Conservation (phyloP, 2,329 filamentous ascomycete genomes). For the Diaporthe humulicola region DNA sequence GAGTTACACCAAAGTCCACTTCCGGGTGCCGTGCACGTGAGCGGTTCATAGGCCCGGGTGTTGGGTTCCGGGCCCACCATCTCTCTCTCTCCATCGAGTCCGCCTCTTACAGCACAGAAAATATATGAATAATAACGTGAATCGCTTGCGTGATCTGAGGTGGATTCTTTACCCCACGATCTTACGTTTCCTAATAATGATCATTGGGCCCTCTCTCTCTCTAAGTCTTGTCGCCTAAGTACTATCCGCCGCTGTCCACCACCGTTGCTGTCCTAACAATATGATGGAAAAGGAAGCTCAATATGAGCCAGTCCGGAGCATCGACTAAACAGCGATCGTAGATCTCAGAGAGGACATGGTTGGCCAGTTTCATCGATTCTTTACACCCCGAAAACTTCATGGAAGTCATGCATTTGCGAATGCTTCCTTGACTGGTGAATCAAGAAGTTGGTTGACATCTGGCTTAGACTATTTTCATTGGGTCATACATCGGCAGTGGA, state of each 20-base stretch:
- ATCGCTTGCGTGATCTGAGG: not conserved
- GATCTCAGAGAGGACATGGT: too few relatives aligned
- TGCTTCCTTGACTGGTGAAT: too few relatives aligned
- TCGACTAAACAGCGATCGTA: too few relatives aligned
- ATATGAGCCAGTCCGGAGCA: too few relatives aligned
- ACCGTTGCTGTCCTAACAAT: too few relatives aligned
- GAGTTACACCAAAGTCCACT: not conserved
- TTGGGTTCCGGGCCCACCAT: not conserved
- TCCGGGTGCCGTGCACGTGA: conserved; percentile 11
- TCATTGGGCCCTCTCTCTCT: not conserved
- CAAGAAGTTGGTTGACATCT: not conserved
- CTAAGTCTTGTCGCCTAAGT: not conserved
- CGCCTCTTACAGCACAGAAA: not conserved
- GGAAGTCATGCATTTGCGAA: too few relatives aligned
- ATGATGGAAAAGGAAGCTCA: too few relatives aligned
- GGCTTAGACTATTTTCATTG: not conserved
- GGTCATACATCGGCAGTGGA: too few relatives aligned
- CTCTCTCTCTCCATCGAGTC: not conserved
- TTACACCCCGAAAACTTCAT: too few relatives aligned
- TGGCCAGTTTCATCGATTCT: too few relatives aligned
- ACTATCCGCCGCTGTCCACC: not conserved
- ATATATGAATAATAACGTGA: not conserved
- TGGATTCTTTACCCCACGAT: not conserved
- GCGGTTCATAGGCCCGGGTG: not conserved
- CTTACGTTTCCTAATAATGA: not conserved